Evolutionary conservation across 129 eudicot genomes (phyloP).

Genomic region (Artemisia argyi): DNA sequence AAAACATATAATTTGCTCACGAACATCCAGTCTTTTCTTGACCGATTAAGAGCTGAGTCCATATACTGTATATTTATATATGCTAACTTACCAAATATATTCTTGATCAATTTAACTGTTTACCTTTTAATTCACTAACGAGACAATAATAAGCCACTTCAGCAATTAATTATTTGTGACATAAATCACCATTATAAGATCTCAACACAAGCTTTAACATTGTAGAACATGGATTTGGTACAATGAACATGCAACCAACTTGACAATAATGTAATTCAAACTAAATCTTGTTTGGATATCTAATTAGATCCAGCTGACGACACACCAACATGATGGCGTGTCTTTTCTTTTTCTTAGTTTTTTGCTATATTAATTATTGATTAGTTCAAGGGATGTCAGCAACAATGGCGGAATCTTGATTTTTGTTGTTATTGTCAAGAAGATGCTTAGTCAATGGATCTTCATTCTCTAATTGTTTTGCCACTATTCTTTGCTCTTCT

Average conservation of each 20-base stretch:
- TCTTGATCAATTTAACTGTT: too few relatives aligned
- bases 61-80: too few relatives aligned
- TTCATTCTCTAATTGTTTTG: conserved; percentile 41
- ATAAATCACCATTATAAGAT: background rate
- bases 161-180: conserved; percentile 14
- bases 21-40: too few relatives aligned
- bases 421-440: conserved; percentile 37
- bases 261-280: conserved; percentile 18
- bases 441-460: conserved; percentile 55
- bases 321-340: conserved; percentile 2
- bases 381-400: conserved; percentile 49
- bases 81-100: too few relatives aligned
- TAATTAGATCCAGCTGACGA: conserved; percentile 8
- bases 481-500: conserved; percentile 48
- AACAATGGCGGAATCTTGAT: conserved; percentile 25
- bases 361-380: background rate
- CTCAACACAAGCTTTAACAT: background rate
- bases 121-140: too few relatives aligned
- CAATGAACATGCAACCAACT: conserved; percentile 19
- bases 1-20: too few relatives aligned
- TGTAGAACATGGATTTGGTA: background rate
- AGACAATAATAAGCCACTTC: background rate
- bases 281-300: conserved; percentile 8
- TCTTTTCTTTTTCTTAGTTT: background rate
- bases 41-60: too few relatives aligned